Evolutionary conservation across 1,284 basidiomycete genomes (phyloP).

Genomic region (Boletellus deceptivus): DNA sequence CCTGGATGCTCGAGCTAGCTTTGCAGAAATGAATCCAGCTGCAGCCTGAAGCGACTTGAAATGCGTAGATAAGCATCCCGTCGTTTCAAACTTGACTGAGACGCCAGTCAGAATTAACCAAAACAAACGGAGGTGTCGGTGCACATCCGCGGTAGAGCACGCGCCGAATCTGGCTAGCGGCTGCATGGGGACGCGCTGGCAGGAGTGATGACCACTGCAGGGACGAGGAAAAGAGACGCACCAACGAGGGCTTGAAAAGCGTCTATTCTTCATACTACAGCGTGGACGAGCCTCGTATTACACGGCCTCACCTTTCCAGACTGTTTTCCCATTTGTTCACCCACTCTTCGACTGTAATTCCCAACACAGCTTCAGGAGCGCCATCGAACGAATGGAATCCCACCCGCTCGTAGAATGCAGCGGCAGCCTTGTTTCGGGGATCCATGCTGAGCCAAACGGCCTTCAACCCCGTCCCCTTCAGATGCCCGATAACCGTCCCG

Average conservation of each 20-base stretch:
- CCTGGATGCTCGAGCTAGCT: conserved; percentile 14
- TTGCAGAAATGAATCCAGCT: not conserved
- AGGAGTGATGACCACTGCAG: too few species aligned
- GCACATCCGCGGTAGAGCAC: not conserved
- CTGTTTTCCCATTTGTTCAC: conserved; percentile 14
- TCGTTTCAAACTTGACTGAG: conserved; percentile 23
- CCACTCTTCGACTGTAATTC: conserved; percentile 34
- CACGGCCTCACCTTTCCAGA: not conserved
- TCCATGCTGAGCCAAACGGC: conserved; percentile 33
- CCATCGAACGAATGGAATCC: conserved; percentile 29
- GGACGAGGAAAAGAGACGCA: not conserved
- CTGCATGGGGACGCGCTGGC: too few species aligned
- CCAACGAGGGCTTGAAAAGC: not conserved
- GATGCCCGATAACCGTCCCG: conserved; percentile 36
- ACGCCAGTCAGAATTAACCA: conserved; percentile 1
- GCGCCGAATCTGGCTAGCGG: too few species aligned
- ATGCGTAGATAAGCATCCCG: conserved; percentile 14
- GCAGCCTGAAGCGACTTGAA: conserved; percentile 1
- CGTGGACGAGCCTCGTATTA: not conserved
- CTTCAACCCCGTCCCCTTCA: conserved; percentile 23
- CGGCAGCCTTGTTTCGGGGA: conserved; percentile 25
- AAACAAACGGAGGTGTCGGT: not conserved
- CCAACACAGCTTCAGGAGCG: conserved; percentile 24
- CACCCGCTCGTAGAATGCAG: conserved; percentile 25
- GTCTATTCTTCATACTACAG: too few species aligned